Evolutionary conservation across 148 eudicot genomes (phyloP).

Genomic region (Nepenthes gracilis): DNA sequence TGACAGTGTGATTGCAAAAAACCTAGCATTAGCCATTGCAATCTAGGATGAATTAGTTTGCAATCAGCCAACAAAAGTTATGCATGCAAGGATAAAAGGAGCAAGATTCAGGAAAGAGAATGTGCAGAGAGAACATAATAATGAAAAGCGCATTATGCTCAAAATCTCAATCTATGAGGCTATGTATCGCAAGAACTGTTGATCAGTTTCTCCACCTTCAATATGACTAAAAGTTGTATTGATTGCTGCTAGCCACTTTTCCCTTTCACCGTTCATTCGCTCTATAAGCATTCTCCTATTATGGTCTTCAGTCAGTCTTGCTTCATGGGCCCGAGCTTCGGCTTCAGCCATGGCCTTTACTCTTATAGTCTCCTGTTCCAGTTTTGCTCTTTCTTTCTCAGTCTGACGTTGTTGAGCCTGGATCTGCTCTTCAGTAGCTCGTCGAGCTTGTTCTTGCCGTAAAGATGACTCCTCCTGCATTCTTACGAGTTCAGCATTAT

Average conservation of each 20-base stretch:
- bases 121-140: too few relatives aligned
- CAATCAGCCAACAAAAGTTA: too few relatives aligned
- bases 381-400: conserved; percentile 89
- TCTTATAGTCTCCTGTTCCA: conserved; percentile 78
- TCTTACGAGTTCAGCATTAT: conserved; percentile 63
- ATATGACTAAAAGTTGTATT: conserved; percentile 88
- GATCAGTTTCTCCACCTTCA: conserved; percentile 43
- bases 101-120: too few relatives aligned
- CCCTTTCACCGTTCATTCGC: conserved; percentile 67
- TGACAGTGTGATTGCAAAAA: too few relatives aligned
- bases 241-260: conserved; percentile 97
- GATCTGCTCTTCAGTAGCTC: conserved; percentile 89
- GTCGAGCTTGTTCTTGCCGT: conserved; percentile 69
- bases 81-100: too few relatives aligned
- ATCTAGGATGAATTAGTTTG: too few relatives aligned
- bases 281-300: conserved; percentile 81
- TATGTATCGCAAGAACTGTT: not conserved
- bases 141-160: not conserved
- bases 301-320: conserved; percentile 76
- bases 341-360: conserved; percentile 92
- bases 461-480: conserved; percentile 91
- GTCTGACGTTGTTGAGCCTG: conserved; percentile 91
- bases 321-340: conserved; percentile 85
- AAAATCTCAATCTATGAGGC: not conserved
- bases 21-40: too few relatives aligned